phyloP scores from a whole-genome alignment of 208 protist species.

The Trichomonas vaginalis region DNA sequence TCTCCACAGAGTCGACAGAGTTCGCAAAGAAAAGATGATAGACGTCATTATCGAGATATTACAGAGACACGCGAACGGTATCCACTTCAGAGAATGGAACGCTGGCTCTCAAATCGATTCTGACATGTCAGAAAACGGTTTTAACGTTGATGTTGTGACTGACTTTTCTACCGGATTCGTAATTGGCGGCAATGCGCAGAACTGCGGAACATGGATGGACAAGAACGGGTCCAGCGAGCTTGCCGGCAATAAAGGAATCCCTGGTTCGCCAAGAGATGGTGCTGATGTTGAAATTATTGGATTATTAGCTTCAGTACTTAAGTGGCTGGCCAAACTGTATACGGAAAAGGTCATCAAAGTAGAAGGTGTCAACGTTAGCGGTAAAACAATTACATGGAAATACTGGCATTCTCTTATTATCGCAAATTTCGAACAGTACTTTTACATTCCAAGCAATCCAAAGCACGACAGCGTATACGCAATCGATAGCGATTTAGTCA shows the following conservation, averaged over 20 bases:
- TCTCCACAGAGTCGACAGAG: neutral
- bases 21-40: neutral
- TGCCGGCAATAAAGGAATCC: neutral
- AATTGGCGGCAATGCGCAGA: neutral
- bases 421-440: neutral
- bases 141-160: neutral
- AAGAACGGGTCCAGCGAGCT: neutral
- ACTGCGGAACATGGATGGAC: constrained; percentile 2
- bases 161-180: neutral
- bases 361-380: neutral
- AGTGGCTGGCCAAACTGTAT: neutral
- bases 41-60: neutral
- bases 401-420: neutral
- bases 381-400: neutral
- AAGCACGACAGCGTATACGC: neutral
- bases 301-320: neutral
- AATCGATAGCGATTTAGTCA: neutral
- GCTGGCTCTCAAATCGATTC: neutral
- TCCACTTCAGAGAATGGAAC: neutral
- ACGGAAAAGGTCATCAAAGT: neutral
- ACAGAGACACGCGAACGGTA: neutral
- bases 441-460: neutral
- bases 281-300: neutral
- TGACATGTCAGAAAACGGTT: neutral
- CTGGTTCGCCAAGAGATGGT: neutral